Evolutionary conservation across 192 early-diverging fungal genomes (phyloP), one percentile per base, ranked within the genome.

Genomic region (Entomortierella chlamydospora): DNA sequence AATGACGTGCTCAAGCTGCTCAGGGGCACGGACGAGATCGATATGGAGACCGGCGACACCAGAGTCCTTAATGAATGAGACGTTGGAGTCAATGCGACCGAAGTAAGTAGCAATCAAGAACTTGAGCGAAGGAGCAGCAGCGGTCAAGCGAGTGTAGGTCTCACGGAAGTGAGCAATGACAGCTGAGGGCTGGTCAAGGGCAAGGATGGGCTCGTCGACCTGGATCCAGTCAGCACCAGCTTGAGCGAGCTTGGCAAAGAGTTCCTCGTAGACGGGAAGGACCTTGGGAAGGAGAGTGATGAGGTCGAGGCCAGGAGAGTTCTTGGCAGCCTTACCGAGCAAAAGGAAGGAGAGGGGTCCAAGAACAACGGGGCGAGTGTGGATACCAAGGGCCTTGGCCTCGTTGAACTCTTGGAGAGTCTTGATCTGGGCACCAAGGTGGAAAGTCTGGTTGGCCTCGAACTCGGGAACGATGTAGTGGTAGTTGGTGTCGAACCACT

Each of bases 401-500:
- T 98, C 93, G 57, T 91, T 88, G 88, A 89, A 96, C 85, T 99
- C 93, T 41, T 91, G 89, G 51, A 98, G 72, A 42, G 93, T 87
- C 86, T 95, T 94, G 72, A 82, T 65, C 61, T 84, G 83, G 43
- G 81, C 67, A 57, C 83, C 74, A 61, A 98, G 86, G 20, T 77
- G 80, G 82, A 99, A 97, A 43, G 84, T 73, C 67, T 94, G 93
- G 80, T 86, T 76, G 63, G 89, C 84, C 53, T 89, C 86, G 61
- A 99, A 91, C 84, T 95, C 93, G 29, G 96, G 95, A 33, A 97
- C 96, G 64, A 69, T 68, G 81, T 87, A 95, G 70, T 94, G 90
- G 86, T 93, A 99, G 93, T 99, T 99, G 72, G 97, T 97, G 84
- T 98, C 96, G 82, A 98, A 99, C 95, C 94, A 99, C 87, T 99